Base-by-base conservation (phyloP, 2,329 filamentous ascomycete genomes). In the Aspergillus latus region DNA sequence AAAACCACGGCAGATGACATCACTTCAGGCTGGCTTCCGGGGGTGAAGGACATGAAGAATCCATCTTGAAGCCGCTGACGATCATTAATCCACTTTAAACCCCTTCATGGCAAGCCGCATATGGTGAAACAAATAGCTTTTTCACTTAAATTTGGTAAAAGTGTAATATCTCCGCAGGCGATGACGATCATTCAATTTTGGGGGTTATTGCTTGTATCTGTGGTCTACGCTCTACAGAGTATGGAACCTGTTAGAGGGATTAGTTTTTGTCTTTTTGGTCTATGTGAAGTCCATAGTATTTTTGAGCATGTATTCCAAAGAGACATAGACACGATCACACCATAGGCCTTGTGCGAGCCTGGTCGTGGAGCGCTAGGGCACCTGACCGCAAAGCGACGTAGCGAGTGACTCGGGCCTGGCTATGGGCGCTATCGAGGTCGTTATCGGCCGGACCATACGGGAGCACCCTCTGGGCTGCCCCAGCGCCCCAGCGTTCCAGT, bases 371-470 rank as follows among this genome's bases (percentile, higher is more conserved):
- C n/a, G 34, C 34, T 13, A 8, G 8, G 10, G 39, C 39, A 42
- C 39, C 39, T 42, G 39, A 42, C 34, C 39, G 39, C 39, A 42
- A 15, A 13, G 39, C 39, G 8, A 42, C 16, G 39, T 42, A 42
- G 39, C 16, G 39, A 42, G 16, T 42, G 28, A 28, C 34, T 43
- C 51, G 42, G 47, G 56, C 56, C 51, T 58, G 56, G 50, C 21
- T 50, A 45, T 47, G 46, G 29, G 44, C 36, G 53, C 44, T 21
- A 21, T 50, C 37, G 47, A 36, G 54, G 49, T 15, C 26, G 43
- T 42, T 49, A 49, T 26, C 49, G 40, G 46, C 16, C 37, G 30
- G 29, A 37, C 40, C 40, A 8, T 32, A 49, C 44, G 42, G 36
- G 47, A 52, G 44, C 50, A 45, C n/a, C 32, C 57, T 56, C 29